Percentiles rank a stretch among this genome's conserved stretches.
These are phyloP conservation scores for Asterella californica DNA, from an alignment of 225 moss, liverwort and hornwort genomes.

Conservation along the genomic window DNA sequence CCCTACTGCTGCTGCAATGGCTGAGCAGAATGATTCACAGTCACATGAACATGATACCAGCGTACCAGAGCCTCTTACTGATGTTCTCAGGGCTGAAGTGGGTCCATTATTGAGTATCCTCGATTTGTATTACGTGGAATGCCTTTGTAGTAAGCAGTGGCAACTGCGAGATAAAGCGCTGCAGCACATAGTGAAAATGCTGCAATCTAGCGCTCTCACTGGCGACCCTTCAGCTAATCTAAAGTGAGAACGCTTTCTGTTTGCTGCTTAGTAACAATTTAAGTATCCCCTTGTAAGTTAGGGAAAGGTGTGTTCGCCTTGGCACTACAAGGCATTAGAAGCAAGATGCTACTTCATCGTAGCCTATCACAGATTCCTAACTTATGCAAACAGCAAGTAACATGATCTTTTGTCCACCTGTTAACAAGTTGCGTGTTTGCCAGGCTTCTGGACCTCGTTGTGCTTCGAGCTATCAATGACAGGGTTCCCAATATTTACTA, in stretches of 20 bases:
- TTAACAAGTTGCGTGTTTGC: constrained; percentile 1
- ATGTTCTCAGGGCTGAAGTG: constrained; percentile 59
- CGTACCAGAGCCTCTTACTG: constrained; percentile 65
- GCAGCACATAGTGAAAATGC: constrained; percentile 59
- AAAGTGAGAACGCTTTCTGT: constrained; percentile 43
- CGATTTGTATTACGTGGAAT: constrained; percentile 70
- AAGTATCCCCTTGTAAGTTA: neutral
- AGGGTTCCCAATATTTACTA: constrained; percentile 82
- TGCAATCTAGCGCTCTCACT: constrained; percentile 44
- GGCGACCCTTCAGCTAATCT: constrained; percentile 52
- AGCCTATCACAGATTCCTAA: neutral
- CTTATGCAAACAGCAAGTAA: neutral
- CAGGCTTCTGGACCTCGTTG: constrained; percentile 59
- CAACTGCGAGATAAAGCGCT: constrained; percentile 85
- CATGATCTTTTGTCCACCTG: neutral
- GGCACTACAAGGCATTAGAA: neutral
- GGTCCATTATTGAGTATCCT: constrained; percentile 51
- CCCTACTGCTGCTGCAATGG: constrained; percentile 10
- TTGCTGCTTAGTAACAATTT: neutral
- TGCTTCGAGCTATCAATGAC: constrained; percentile 65
- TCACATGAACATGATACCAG: constrained; percentile 56
- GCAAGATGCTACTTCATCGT: neutral
- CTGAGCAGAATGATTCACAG: constrained; percentile 27
- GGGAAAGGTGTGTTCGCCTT: neutral
- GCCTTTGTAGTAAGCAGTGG: constrained; percentile 91